Conservation (phyloP, 192 early-diverging fungal species). For the Backusella tuberculispora region DNA sequence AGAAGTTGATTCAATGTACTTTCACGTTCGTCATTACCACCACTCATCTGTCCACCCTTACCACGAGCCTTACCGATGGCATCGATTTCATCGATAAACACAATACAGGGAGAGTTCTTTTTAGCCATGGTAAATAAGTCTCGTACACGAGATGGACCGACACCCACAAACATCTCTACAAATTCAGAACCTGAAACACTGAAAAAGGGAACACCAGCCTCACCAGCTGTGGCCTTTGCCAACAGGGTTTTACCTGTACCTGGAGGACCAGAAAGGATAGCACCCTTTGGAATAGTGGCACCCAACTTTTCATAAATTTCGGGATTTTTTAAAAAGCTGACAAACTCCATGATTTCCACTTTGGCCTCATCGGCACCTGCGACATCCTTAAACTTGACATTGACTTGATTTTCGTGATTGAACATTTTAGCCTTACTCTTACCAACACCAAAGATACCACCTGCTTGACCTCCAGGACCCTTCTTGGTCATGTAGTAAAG, state of each 20-base stretch:
- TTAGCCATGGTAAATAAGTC: constrained; percentile 97
- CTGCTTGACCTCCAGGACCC: constrained; percentile 60
- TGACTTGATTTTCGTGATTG: constrained; percentile 95
- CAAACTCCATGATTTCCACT: constrained; percentile 99
- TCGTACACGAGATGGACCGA: constrained; percentile 89
- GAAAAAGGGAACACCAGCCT: constrained; percentile 96
- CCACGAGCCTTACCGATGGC: constrained; percentile 99
- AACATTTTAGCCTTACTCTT: constrained; percentile 96
- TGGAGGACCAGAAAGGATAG: constrained; percentile 88
- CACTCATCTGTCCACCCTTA: constrained; percentile 72
- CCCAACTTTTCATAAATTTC: constrained; percentile 88
- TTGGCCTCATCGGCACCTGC: constrained; percentile 99
- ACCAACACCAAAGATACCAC: constrained; percentile 94
- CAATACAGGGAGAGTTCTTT: constrained; percentile 97
- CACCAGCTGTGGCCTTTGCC: constrained; percentile 98
- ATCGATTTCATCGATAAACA: constrained; percentile 99
- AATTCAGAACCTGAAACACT: constrained; percentile 98
- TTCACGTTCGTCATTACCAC: constrained; percentile 98
- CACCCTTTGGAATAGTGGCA: constrained; percentile 98
- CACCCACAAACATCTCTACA: constrained; percentile 99
- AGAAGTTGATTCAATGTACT: constrained; percentile 95
- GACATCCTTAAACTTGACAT: constrained; percentile 98
- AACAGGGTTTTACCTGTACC: constrained; percentile 97
- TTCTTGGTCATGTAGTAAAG: constrained; percentile 87
- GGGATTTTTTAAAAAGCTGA: constrained; percentile 97